Evolutionary conservation across 2,329 filamentous ascomycete genomes (phyloP).

Genomic region (Berkeleyomyces basicola): DNA sequence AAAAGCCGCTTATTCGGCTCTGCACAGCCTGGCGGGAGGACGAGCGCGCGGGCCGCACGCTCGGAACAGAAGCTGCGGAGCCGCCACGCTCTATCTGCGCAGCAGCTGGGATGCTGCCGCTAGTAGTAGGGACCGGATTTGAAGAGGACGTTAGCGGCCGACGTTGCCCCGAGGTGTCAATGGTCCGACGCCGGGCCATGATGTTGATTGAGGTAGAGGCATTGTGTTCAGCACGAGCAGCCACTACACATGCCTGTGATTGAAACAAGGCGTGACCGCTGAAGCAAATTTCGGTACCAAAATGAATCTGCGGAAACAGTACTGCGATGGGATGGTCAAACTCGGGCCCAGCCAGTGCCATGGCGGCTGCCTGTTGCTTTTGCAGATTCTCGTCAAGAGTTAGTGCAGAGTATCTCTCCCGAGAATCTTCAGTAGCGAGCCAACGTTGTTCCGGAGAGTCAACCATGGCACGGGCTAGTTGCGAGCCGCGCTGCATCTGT

Average conservation of each 20-base stretch:
- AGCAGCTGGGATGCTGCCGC: background rate
- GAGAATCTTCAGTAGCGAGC: constrained; percentile 8
- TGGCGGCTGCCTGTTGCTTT: constrained; percentile 1
- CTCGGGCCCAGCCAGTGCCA: constrained; percentile 3
- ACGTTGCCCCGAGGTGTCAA: background rate
- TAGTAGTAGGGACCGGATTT: background rate
- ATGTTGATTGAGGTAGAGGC: background rate
- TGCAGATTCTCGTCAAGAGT: constrained; percentile 7
- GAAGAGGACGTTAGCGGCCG: background rate
- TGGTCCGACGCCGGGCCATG: constrained; percentile 8
- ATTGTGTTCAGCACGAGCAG: constrained; percentile 10
- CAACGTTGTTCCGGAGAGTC: constrained; percentile 11
- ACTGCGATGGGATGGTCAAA: constrained; percentile 10
- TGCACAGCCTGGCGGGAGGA: constrained; percentile 10
- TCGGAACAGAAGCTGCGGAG: constrained; percentile 10
- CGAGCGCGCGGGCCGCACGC: constrained; percentile 8
- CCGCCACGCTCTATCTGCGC: constrained; percentile 4
- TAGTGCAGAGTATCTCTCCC: constrained; percentile 11
- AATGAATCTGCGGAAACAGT: constrained; percentile 12
- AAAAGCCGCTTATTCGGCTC: constrained; percentile 7
- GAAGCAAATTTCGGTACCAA: constrained; percentile 12
- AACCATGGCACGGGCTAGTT: constrained; percentile 7
- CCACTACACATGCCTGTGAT: constrained; percentile 10
- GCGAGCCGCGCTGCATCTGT: constrained; percentile 13
- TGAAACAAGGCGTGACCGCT: constrained; percentile 12